A percentile compares a stretch with the other conserved stretches of the same genome.
phyloP scores from a whole-genome alignment of 1,284 basidiomycete genomes.

The Moniliophthora roreri region DNA sequence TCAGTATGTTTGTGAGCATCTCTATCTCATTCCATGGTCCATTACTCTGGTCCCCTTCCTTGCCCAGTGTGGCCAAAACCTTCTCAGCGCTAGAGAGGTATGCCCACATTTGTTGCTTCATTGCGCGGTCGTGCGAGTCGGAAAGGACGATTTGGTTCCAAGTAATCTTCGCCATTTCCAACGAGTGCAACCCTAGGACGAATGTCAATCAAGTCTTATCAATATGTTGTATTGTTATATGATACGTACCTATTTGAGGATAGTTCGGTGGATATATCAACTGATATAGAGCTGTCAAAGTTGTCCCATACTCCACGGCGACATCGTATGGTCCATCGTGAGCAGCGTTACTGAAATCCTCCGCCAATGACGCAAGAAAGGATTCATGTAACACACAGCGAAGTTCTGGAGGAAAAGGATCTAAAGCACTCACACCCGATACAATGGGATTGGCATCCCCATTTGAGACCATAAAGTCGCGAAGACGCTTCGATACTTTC shows the following conservation, averaged over 20 bases:
- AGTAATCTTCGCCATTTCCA: slow-evolving; percentile 70
- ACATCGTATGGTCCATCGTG: slow-evolving; percentile 57
- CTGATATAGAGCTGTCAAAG: slow-evolving; percentile 62
- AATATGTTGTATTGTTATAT: slow-evolving; percentile 3
- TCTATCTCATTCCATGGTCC: slow-evolving; percentile 43
- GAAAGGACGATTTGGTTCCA: slow-evolving; percentile 57
- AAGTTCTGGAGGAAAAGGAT: slow-evolving; percentile 39
- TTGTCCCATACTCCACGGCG: slow-evolving; percentile 55
- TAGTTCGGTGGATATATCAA: slow-evolving; percentile 71
- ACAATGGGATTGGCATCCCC: slow-evolving; percentile 14
- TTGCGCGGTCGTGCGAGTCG: not conserved
- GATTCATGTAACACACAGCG: slow-evolving; percentile 50
- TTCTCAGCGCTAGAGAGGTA: slow-evolving; percentile 4
- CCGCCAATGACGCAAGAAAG: slow-evolving; percentile 58
- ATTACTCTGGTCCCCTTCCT: slow-evolving; percentile 39
- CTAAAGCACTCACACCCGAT: slow-evolving; percentile 23
- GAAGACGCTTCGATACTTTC: slow-evolving; percentile 34
- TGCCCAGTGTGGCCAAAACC: slow-evolving; percentile 26
- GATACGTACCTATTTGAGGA: slow-evolving; percentile 66
- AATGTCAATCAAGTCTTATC: slow-evolving; percentile 1
- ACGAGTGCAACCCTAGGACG: slow-evolving; percentile 61
- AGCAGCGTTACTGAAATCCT: slow-evolving; percentile 61
- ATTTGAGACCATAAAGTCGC: slow-evolving; percentile 35
- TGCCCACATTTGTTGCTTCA: slow-evolving; percentile 11
- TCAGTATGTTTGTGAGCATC: slow-evolving; percentile 26